A percentile compares a stretch with the other conserved stretches of the same genome.
Conservation (phyloP, 345 rosid species). For the Mangifera indica region DNA sequence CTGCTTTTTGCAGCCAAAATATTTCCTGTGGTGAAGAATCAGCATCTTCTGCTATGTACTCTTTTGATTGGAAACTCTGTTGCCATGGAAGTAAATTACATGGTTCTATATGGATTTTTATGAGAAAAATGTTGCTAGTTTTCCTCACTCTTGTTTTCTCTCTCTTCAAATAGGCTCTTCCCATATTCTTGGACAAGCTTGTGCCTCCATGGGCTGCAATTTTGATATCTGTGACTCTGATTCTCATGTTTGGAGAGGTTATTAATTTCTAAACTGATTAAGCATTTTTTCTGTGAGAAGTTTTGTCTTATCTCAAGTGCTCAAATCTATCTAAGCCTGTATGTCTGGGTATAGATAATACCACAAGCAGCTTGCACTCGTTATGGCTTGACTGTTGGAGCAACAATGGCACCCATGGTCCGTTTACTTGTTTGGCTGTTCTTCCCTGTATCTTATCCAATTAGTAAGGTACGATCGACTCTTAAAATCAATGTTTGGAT, state of each 20-base stretch:
- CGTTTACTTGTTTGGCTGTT: constrained; percentile 67
- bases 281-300: not conserved
- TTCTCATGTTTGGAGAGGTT: constrained; percentile 91
- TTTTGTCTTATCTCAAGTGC: not conserved
- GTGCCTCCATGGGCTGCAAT: constrained; percentile 85
- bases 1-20: constrained; percentile 62
- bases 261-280: not conserved
- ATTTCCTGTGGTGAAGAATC: constrained; percentile 92
- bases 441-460: constrained; percentile 87
- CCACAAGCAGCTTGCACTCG: constrained; percentile 91
- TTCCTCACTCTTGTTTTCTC: not conserved
- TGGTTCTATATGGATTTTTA: constrained; percentile 5
- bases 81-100: constrained; percentile 79
- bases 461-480: constrained; percentile 66
- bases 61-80: constrained; percentile 87
- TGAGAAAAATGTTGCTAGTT: not conserved
- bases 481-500: not conserved
- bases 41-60: constrained; percentile 88
- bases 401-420: constrained; percentile 78
- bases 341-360: constrained; percentile 54
- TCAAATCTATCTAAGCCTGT: constrained; percentile 2
- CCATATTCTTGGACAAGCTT: constrained; percentile 81
- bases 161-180: constrained; percentile 54
- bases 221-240: constrained; percentile 74
- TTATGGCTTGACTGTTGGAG: constrained; percentile 90